Evolutionary conservation across 2,329 filamentous ascomycete species (phyloP), one percentile per base, ranked within the genome.

Genomic region (Verticillium tricorpus): DNA sequence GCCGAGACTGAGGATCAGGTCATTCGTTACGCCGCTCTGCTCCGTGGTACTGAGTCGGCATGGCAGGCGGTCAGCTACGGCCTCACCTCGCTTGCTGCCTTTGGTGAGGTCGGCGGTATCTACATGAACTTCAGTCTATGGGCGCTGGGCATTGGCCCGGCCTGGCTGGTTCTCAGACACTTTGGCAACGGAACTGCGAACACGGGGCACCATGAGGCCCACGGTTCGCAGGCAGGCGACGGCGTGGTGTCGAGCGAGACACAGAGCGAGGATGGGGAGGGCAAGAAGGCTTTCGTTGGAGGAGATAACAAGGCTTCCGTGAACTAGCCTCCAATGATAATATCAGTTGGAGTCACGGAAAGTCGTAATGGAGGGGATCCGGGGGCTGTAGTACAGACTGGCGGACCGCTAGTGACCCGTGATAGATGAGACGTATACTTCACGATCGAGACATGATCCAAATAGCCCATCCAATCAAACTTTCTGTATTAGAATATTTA

Each of bases 61-160:
- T 89, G 87, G 76, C 89, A 92, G 70, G 89, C 89, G 7, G 74
- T 92, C 17, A 89, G 87, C 68, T 92, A 92, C 63, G 89, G 89
- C 0, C 72, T 91, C 0, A 84, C 82, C 9, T 87, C 85, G 2
- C 66, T 91, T 11, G 74, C 77, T 0, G 71, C 90, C 6, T 88
- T 92, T 71, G 88, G 83, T 1, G 76, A 87, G 58, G 81, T 90
- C 2, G 89, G 88, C 2, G 86, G 80, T 17, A 80, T 90, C 0
- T 92, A 92, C 69, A 76, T 91, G 67, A 92, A 91, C 68, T 90
- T 91, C 69, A 83, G 76, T 0, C 76, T 92, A 0, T 92, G 88
- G 88, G 88, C 77, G 0, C 66, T 89, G 0, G 80, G 88, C 0
- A 75, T 92, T 12, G 66, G 81, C 2, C 89, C 89, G 0, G 88